Base-by-base conservation (phyloP, 2,329 filamentous ascomycete species). In the Penicillium sp. region DNA sequence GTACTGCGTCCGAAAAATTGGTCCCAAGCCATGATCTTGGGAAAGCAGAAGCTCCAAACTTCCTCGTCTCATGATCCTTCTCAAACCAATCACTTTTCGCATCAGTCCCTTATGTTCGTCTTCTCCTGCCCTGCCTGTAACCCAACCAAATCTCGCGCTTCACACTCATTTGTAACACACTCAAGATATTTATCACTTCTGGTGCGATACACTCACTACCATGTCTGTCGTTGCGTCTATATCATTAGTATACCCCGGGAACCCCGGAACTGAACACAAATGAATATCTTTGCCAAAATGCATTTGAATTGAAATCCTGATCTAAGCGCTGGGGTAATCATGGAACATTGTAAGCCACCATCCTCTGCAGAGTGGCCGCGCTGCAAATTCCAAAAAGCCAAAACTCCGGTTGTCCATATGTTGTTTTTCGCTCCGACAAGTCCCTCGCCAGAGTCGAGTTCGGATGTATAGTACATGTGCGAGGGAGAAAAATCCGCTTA, bases 401-500 rank as follows among this genome's bases (percentile, higher is more conserved):
- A 65, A 72, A 73, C 69, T 72, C 71, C 71, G 59, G 60, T 60
- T 60, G 61, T 65, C 64, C 64, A 59, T 59, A 59, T 69, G 60
- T 61, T 63, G 55, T 63, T 61, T 53, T 59, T 52, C 58, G 53
- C 60, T 55, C 53, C 54, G 37, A 50, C 50, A 50, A 56, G 53
- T 52, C 46, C 56, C 34, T 45, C 35, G 20, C 37, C 46, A 38
- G 35, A 38, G 42, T 54, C 52, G 53, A 58, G 52, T 13, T 40
- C 24, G 49, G 56, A 62, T 53, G 61, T 73, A 72, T 69, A 61
- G 62, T 73, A 73, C 69, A 73, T 55, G 57, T 58, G 57, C 46
- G 47, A 39, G 52, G 34, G 45, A 48, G 31, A 29, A 31, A 54
- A 58, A 40, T 29, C 37, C 29, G 46, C 52, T 78, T 86, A 97